Conservation (phyloP, 768 basidiomycete species). For the Stropharia rugosoannulata region DNA sequence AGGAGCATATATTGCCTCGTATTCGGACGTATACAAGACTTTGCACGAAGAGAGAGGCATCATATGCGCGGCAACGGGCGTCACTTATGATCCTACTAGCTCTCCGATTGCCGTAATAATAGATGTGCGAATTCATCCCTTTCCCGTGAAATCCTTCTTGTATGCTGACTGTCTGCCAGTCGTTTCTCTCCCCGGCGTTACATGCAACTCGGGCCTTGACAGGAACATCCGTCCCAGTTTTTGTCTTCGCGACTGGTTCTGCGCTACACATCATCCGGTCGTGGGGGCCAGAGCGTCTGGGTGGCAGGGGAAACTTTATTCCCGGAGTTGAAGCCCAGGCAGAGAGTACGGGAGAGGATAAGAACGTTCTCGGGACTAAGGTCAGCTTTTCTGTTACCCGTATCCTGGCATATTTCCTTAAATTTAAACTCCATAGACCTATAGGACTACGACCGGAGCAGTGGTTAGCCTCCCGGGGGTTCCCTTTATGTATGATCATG, state of each 20-base stretch:
- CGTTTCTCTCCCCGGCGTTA: not conserved
- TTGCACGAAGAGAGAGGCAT: not conserved
- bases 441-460: not conserved
- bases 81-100: slow-evolving; percentile 3
- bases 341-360: not conserved
- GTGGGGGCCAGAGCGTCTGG: not conserved
- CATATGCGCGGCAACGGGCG: slow-evolving; percentile 6
- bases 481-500: slow-evolving; percentile 15
- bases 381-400: not conserved
- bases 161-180: not conserved
- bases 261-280: not conserved
- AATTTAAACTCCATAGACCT: not conserved
- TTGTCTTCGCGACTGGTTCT: not conserved
- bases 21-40: not conserved
- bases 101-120: slow-evolving; percentile 7
- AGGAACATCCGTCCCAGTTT: not conserved
- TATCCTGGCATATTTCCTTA: not conserved
- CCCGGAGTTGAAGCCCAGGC: not conserved
- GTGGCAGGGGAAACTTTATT: not conserved
- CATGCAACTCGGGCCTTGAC: not conserved
- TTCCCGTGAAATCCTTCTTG: not conserved
- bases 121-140: not conserved
- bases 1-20: not conserved
- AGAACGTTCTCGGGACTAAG: not conserved
- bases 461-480: slow-evolving; percentile 6